A percentile compares a stretch with the other conserved stretches of the same genome.
Evolutionary conservation across 345 rosid genomes (phyloP).

Genomic region (Eucalyptus curtisii): DNA sequence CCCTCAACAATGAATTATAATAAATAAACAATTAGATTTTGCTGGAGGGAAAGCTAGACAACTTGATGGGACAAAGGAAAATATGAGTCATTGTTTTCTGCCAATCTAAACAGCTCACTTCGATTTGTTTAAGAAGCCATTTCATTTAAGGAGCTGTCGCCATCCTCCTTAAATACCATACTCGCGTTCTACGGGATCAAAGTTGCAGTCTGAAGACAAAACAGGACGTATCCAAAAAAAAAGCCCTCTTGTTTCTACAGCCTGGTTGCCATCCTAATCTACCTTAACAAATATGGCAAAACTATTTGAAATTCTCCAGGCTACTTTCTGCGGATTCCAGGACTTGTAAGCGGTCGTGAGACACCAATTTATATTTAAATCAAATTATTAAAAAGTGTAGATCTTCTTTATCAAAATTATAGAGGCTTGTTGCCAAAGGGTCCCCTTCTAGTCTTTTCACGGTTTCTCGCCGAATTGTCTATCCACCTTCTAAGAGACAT

Average conservation of each 20-base stretch:
- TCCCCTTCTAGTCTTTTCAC: background rate
- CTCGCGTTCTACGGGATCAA: background rate
- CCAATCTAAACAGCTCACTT: background rate
- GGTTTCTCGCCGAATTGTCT: background rate
- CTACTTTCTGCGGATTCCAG: too few species aligned
- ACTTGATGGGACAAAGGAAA: background rate
- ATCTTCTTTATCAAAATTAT: background rate
- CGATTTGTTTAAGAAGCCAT: background rate
- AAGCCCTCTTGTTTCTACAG: background rate
- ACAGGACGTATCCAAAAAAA: fast-evolving
- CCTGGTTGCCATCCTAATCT: background rate
- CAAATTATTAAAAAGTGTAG: fast-evolving
- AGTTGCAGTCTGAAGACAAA: background rate
- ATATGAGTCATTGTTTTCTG: background rate
- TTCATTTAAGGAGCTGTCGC: background rate
- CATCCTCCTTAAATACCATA: background rate
- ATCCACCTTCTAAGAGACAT: background rate
- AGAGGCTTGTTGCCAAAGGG: background rate
- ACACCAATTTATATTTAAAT: background rate
- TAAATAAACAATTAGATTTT: too few species aligned
- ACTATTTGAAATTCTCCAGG: background rate
- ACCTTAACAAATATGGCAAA: background rate
- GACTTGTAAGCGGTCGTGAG: too few species aligned
- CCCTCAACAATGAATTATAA: background rate
- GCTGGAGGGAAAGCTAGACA: background rate